These are phyloP conservation scores for Coniochaeta sp. DNA, from an alignment of 2,329 filamentous ascomycete species.

Conservation along the genomic window DNA sequence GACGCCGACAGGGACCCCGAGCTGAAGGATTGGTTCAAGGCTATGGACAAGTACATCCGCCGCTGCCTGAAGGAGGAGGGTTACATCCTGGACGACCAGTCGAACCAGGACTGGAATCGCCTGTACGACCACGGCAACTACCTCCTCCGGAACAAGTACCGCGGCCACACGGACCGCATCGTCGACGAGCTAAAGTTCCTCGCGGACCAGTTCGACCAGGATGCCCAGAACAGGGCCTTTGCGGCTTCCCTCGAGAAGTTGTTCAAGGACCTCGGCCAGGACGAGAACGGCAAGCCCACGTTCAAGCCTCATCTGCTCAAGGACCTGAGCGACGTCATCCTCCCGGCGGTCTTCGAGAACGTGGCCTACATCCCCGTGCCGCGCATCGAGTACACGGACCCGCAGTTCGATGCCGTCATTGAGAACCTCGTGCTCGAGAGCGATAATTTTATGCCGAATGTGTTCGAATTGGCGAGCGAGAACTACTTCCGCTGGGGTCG, in stretches of 20 bases:
- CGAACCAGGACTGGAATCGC: conserved; percentile 73
- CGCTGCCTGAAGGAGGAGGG: conserved; percentile 83
- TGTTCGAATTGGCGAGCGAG: conserved; percentile 80
- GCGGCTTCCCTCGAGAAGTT: conserved; percentile 70
- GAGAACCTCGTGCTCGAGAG: conserved; percentile 95
- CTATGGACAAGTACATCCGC: conserved; percentile 69
- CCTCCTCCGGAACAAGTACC: conserved; percentile 84
- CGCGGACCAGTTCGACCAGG: conserved; percentile 79
- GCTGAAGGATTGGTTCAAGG: conserved; percentile 82
- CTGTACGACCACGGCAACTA: conserved; percentile 82
- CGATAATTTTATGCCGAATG: conserved; percentile 93
- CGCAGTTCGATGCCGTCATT: conserved; percentile 76
- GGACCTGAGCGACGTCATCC: conserved; percentile 78
- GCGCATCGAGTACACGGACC: conserved; percentile 86
- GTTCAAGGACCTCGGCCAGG: conserved; percentile 81
- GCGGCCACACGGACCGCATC: conserved; percentile 75
- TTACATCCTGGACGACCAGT: conserved; percentile 77
- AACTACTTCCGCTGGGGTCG: conserved; percentile 95
- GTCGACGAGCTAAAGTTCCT: conserved; percentile 88
- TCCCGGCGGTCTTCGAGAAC: conserved; percentile 76
- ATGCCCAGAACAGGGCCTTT: conserved; percentile 80
- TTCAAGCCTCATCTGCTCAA: conserved; percentile 94
- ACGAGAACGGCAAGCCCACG: conserved; percentile 70
- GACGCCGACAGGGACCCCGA: conserved; percentile 84
- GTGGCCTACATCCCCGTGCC: conserved; percentile 88